Base-by-base conservation (phyloP, 345 rosid species). In the Turnera subulata region DNA sequence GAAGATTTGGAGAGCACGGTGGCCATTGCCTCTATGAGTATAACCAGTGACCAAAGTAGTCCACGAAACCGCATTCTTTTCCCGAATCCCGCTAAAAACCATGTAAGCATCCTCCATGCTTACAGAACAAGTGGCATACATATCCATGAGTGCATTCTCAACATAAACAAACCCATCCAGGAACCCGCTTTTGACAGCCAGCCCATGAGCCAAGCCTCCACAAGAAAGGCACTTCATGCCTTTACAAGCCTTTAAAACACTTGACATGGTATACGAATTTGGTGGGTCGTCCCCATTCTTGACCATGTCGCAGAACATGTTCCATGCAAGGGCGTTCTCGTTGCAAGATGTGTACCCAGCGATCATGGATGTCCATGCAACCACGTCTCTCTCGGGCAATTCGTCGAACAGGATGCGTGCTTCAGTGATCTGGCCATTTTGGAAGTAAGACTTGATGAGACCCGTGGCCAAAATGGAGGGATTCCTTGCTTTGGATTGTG, bases 31-130 rank as follows among this genome's bases (percentile, higher is more conserved):
- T 17, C 75, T 64, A 56, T 93, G 99, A 24, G 96, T 84, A 61
- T 78, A 89, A 5, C 96, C 96, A 13, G 94, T 60, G 53, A 93
- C 85, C 68, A 93, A 46, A 16, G 83, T 81, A 56, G 99, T 93
- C 96, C 99, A 89, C 0, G 91, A 74, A 33, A 84, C 95, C 5
- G 56, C 82, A 73, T 73, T 89, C 61, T 80, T 93, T 50, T 46
- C 70, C 38, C 65, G 65, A 57, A 87, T 82, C 46, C 53, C 68
- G 6, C 65, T 44, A 71, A 93, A 93, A 53, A 87, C 55, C 67
- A 61, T 16, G 56, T 83, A 78, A 3, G 99, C 95, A 35, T 63
- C 75, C 6, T 70, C 81, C 92, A 89, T 85, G 55, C 70, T 70
- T 17, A 43, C 47, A 19, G 81, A 76, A 53, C 84, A 84, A 33